Evolutionary conservation across 768 basidiomycete species (phyloP).

Genomic region (Kwoniella sp.): DNA sequence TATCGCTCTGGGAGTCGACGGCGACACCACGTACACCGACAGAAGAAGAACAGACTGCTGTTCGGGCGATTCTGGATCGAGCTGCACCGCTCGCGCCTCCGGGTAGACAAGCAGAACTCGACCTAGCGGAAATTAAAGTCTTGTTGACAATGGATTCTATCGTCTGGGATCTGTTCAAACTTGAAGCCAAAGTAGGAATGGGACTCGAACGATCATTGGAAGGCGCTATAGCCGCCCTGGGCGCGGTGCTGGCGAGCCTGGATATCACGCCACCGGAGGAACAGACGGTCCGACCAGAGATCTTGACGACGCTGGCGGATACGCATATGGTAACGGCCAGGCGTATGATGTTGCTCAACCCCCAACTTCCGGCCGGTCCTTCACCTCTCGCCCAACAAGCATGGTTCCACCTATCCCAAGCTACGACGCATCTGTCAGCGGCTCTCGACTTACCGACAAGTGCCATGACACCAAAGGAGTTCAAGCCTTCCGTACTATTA

Average conservation of each 20-base stretch:
- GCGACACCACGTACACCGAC: slow-evolving; percentile 26
- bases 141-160: slow-evolving; percentile 42
- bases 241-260: slow-evolving; percentile 29
- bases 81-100: slow-evolving; percentile 25
- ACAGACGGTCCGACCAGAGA: slow-evolving; percentile 35
- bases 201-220: slow-evolving; percentile 41
- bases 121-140: slow-evolving; percentile 46
- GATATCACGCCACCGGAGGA: slow-evolving; percentile 42
- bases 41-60: slow-evolving; percentile 33
- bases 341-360: slow-evolving; percentile 30
- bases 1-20: slow-evolving; percentile 43
- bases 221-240: slow-evolving; percentile 37
- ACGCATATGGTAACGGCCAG: slow-evolving; percentile 38
- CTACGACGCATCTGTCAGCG: slow-evolving; percentile 29
- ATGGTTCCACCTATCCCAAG: slow-evolving; percentile 42
- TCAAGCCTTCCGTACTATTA: slow-evolving; percentile 38
- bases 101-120: slow-evolving; percentile 47
- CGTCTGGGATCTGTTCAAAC: slow-evolving; percentile 43
- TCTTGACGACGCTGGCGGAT: slow-evolving; percentile 40
- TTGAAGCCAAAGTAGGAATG: slow-evolving; percentile 32
- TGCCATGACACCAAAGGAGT: slow-evolving; percentile 34
- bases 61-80: slow-evolving; percentile 38
- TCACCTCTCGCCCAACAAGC: slow-evolving; percentile 41
- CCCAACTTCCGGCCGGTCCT: slow-evolving; percentile 37
- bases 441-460: slow-evolving; percentile 40